Evolutionary conservation across 345 rosid genomes (phyloP), one percentile per base, ranked within the genome.

Genomic region (Arabidopsis arenosa): DNA sequence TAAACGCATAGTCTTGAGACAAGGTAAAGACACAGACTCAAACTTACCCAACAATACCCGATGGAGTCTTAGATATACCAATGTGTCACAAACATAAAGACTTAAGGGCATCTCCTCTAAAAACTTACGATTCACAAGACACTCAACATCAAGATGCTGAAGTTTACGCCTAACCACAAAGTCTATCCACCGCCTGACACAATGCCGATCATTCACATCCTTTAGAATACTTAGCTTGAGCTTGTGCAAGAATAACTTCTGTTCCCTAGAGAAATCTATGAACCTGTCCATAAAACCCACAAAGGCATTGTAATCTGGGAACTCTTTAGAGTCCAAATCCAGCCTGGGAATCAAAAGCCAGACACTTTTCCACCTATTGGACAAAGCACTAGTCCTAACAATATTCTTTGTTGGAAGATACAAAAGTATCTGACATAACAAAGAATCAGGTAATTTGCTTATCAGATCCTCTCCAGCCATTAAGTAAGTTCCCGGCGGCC

Each of bases 311-410:
- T 36, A 18, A 37, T 59, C 8, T 14, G 12, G 7, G 39, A 63
- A 44, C 0, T 63, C 37, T 2, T 5, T 0, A 17, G 26, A 9
- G 30, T 10, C 8, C 9, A 64, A 30, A 43, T 26, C 37, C 45
- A 73, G 43, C 9, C 1, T 7, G 2, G 69, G 62, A 4, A 62
- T 6, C 52, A 39, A 52, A 51, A 60, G 52, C 49, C 61, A 62
- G 5, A 73, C 2, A 18, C 9, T 36, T 73, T 30, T 73, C 77
- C 77, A 73, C 44, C 77, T 53, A 0, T 28, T 41, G 54, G 77
- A 73, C 62, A 63, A 15, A 32, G 18, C 63, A 41, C 70, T 15
- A 3, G 77, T 63, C 13, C 14, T 36, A 18, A 73, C 55, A 43
- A 2, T 1, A 0, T 63, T 62, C 45, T 73, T 63, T 41, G 54